Percentiles rank a stretch among this genome's conserved stretches.
These are phyloP conservation scores for Rutstroemia sp. DNA, from an alignment of 2,329 filamentous ascomycete genomes.

Conservation along the genomic window DNA sequence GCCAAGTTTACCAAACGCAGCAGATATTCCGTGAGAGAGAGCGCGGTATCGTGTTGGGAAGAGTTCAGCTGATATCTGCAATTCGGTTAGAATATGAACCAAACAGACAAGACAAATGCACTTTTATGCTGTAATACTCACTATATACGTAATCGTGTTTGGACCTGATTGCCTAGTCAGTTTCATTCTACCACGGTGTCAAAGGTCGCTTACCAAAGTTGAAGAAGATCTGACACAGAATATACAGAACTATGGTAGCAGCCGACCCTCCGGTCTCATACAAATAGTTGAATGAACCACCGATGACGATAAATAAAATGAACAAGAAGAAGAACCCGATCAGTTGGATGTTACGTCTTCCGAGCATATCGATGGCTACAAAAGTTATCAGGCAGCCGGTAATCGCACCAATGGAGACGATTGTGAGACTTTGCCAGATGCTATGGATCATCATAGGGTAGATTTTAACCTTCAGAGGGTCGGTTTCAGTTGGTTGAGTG, in stretches of 20 bases:
- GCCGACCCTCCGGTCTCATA: conserved; percentile 29
- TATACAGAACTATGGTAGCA: conserved; percentile 30
- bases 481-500: not conserved
- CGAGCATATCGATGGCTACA: conserved; percentile 17
- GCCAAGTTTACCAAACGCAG: conserved; percentile 52
- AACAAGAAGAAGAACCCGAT: conserved; percentile 22
- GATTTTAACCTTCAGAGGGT: not conserved
- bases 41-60: conserved; percentile 58
- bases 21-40: conserved; percentile 55
- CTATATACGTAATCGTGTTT: conserved; percentile 10
- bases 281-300: conserved; percentile 27
- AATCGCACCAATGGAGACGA: conserved; percentile 18
- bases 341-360: conserved; percentile 18
- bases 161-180: not conserved
- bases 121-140: conserved; percentile 27
- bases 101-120: conserved; percentile 35
- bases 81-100: not conserved
- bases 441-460: conserved; percentile 14
- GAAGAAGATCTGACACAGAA: conserved; percentile 40
- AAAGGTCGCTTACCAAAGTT: conserved; percentile 33
- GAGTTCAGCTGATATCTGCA: conserved; percentile 41
- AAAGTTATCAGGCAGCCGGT: conserved; percentile 16
- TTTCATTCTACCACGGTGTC: not conserved
- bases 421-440: conserved; percentile 17
- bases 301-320: conserved; percentile 19